These are phyloP conservation scores for Lactarius indigo DNA, from an alignment of 768 basidiomycete species.

Conservation along the genomic window DNA sequence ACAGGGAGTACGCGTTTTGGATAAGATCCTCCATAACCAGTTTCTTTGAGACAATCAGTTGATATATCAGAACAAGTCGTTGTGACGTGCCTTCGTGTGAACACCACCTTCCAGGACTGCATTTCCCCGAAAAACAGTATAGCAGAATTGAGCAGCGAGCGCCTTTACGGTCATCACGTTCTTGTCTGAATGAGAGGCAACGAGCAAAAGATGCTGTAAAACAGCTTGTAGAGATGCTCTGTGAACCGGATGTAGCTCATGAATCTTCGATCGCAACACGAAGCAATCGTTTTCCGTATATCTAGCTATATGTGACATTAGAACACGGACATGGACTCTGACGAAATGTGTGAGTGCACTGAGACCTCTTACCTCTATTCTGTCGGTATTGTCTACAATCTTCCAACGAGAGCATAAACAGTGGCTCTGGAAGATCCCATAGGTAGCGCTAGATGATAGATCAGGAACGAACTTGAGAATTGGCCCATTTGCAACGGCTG, in stretches of 20 bases:
- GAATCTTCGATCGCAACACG: neutral
- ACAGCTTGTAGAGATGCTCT: neutral
- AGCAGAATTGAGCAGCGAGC: neutral
- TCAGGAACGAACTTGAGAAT: neutral
- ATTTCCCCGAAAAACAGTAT: neutral
- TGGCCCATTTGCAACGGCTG: neutral
- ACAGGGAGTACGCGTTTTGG: neutral
- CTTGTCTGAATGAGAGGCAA: neutral
- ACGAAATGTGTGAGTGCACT: neutral
- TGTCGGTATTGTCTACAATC: neutral
- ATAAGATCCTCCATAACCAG: neutral
- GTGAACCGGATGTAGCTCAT: neutral
- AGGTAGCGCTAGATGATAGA: neutral
- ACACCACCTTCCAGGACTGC: neutral
- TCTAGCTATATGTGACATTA: too few relatives aligned
- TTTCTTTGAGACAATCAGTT: neutral
- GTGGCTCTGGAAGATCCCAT: neutral
- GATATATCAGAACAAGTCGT: neutral
- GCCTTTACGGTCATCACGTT: neutral
- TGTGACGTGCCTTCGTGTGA: neutral
- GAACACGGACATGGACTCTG: too few relatives aligned
- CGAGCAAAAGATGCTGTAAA: neutral
- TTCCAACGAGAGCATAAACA: neutral
- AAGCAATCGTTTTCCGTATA: neutral
- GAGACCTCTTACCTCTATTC: neutral